Conservation (phyloP, 805 yeast species). For the Yarrowia sp. region DNA sequence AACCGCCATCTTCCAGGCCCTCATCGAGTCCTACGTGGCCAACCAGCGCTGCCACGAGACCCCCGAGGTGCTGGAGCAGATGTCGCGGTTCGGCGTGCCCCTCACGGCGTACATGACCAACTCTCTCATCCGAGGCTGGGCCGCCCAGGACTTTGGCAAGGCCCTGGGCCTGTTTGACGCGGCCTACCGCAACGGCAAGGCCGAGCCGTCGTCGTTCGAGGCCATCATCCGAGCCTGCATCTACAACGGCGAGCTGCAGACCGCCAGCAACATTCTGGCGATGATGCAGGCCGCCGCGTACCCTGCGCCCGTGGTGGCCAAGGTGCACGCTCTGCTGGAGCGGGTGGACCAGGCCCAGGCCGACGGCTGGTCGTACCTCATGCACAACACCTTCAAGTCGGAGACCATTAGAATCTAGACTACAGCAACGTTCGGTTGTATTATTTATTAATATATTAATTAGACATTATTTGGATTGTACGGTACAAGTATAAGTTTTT, state of each 20-base stretch:
- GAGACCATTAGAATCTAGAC: constrained; percentile 23
- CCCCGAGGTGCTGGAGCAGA: constrained; percentile 37
- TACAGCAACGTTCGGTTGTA: constrained; percentile 24
- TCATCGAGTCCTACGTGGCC: constrained; percentile 42
- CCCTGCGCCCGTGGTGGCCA: constrained; percentile 38
- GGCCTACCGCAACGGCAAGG: constrained; percentile 30
- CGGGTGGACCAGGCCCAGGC: not conserved
- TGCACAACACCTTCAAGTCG: constrained; percentile 25
- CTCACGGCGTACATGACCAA: constrained; percentile 40
- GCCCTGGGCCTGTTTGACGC: constrained; percentile 37
- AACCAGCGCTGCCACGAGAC: constrained; percentile 38
- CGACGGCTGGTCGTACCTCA: constrained; percentile 12
- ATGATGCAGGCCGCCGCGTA: constrained; percentile 34
- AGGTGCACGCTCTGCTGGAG: constrained; percentile 30
- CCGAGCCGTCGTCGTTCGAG: constrained; percentile 41
- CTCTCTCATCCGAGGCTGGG: constrained; percentile 41
- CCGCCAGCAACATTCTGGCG: constrained; percentile 33
- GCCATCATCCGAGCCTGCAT: constrained; percentile 39
- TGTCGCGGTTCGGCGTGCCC: constrained; percentile 38
- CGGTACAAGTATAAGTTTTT: no score
- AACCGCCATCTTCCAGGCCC: constrained; percentile 41
- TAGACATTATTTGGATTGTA: not conserved
- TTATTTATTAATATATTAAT: constrained; percentile 18
- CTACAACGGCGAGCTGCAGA: constrained; percentile 31
- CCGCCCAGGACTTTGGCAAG: constrained; percentile 34